Base-by-base conservation (phyloP, 345 rosid species). In the Ailanthus altissimus region DNA sequence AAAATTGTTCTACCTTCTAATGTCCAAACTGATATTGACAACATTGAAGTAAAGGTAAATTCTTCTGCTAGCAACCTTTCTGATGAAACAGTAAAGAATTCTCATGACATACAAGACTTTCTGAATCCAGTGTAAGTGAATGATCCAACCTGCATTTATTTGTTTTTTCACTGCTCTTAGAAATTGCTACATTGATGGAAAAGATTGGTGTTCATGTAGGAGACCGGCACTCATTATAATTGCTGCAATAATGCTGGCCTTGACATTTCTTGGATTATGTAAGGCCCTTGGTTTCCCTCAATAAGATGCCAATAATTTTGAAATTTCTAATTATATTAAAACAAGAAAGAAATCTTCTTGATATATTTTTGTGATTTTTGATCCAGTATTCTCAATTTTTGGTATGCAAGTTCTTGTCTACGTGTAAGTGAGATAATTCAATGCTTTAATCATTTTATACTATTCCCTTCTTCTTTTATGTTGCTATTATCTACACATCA, bases 11-110 rank as follows among this genome's bases (percentile, higher is more conserved):
- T 96, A 60, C 97, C 99, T 75, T 81, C 91, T 38, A 86, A 80
- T 83, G 92, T 96, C 18, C 98, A 93, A 84, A 76, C 97, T 51
- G 97, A 96, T 78, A 93, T 96, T 76, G 99, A 93, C 74, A 90
- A 87, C 78, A 84, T 93, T 4, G 97, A 83, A 80, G 75, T 77
- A 12, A 92, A 83, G 82, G 85, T 93, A 5, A 76, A 72, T 70
- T 85, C 94, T 63, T 88, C 98, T 23, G 86, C 90, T 51, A 84
- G 85, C 51, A 80, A 65, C 36, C 83, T 96, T 71, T 78, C 92
- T 18, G 86, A 86, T 54, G 79, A 88, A 80, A 72, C 98, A 1
- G 77, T 69, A 25, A 89, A 79, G 72, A 90, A 89, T 81, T 87
- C 94, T 3, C 78, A 82, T n/a, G 84, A 89, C 67, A 90, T 90